phyloP scores from a whole-genome alignment of 2,329 filamentous ascomycete genomes.

The Neofusicoccum ribis region DNA sequence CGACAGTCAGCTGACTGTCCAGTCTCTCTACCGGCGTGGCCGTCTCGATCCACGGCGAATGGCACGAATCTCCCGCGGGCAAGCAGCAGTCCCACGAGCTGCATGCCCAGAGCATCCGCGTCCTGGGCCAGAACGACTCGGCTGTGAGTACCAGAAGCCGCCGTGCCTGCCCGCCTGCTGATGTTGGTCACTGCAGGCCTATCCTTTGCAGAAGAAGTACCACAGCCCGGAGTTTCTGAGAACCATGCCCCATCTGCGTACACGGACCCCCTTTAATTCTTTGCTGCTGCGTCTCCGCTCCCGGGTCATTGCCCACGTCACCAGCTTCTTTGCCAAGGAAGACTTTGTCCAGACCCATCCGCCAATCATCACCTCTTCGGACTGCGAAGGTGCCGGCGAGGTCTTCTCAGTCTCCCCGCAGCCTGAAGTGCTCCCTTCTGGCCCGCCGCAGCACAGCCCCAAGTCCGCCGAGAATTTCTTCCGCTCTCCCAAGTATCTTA shows the following conservation, averaged over 20 bases:
- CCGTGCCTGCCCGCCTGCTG: conserved; percentile 26
- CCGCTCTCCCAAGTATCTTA: conserved; percentile 84
- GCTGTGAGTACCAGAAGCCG: conserved; percentile 57
- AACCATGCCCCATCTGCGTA: conserved; percentile 81
- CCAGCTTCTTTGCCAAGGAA: conserved; percentile 70
- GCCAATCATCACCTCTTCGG: conserved; percentile 92
- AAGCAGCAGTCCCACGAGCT: conserved; percentile 77
- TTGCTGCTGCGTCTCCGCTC: conserved; percentile 81
- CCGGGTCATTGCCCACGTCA: conserved; percentile 70
- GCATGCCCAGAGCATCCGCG: conserved; percentile 65
- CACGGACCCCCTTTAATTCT: conserved; percentile 78
- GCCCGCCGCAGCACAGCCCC: not conserved
- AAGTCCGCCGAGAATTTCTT: conserved; percentile 65
- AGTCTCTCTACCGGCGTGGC: conserved; percentile 82
- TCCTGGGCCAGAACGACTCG: conserved; percentile 77
- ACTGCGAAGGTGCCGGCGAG: conserved; percentile 95
- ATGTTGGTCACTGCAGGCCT: conserved; percentile 59
- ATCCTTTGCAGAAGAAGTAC: conserved; percentile 95
- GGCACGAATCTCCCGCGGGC: conserved; percentile 68
- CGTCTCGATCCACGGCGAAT: conserved; percentile 74
- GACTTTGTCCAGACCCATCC: conserved; percentile 84
- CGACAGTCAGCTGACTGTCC: conserved; percentile 18
- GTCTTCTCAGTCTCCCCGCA: conserved; percentile 69
- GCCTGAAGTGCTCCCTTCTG: conserved; percentile 29
- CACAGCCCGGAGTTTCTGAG: conserved; percentile 87